Percentiles rank a stretch among this genome's conserved stretches.
Evolutionary conservation across 2,329 filamentous ascomycete genomes (phyloP).

Genomic region (Aspergillus sp.): DNA sequence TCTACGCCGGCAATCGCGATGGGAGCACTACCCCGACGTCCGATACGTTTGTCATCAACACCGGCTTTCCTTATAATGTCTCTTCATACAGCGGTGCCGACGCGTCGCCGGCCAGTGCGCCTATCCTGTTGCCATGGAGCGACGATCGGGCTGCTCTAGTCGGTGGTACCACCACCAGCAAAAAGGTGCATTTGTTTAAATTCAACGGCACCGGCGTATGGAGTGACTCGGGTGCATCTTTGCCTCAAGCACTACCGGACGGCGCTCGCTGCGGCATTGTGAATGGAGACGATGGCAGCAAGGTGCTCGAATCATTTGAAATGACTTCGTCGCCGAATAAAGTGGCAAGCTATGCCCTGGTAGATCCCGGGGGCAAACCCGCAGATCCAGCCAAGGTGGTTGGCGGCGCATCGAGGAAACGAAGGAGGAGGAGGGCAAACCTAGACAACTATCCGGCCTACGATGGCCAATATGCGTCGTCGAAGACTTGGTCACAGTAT

Average conservation of each 20-base stretch:
- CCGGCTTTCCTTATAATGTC: slow-evolving; percentile 57
- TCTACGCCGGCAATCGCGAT: slow-evolving; percentile 69
- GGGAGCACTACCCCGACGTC: slow-evolving; percentile 52
- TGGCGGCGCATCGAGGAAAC: slow-evolving; percentile 32
- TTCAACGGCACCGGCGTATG: slow-evolving; percentile 49
- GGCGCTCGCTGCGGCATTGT: slow-evolving; percentile 58
- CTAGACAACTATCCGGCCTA: slow-evolving; percentile 66
- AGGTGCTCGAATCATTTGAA: slow-evolving; percentile 71
- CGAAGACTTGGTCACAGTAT: slow-evolving; percentile 55
- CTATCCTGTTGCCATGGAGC: slow-evolving; percentile 68
- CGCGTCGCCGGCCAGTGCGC: slow-evolving; percentile 57
- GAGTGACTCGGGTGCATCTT: slow-evolving; percentile 56
- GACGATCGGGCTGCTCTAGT: slow-evolving; percentile 62
- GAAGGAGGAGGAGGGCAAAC: slow-evolving; percentile 43
- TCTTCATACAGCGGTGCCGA: slow-evolving; percentile 48
- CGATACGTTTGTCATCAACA: slow-evolving; percentile 66
- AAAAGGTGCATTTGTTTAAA: slow-evolving; percentile 64
- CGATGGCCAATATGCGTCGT: slow-evolving; percentile 65
- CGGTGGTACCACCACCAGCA: slow-evolving; percentile 59
- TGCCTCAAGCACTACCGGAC: slow-evolving; percentile 54
- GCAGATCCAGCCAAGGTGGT: slow-evolving; percentile 43
- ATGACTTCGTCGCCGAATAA: slow-evolving; percentile 64
- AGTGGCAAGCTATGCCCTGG: slow-evolving; percentile 61
- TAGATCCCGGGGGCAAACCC: slow-evolving; percentile 50
- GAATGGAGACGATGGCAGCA: slow-evolving; percentile 66